phyloP scores from a whole-genome alignment of 495 filamentous ascomycete species.

The Penicillium coffeae region DNA sequence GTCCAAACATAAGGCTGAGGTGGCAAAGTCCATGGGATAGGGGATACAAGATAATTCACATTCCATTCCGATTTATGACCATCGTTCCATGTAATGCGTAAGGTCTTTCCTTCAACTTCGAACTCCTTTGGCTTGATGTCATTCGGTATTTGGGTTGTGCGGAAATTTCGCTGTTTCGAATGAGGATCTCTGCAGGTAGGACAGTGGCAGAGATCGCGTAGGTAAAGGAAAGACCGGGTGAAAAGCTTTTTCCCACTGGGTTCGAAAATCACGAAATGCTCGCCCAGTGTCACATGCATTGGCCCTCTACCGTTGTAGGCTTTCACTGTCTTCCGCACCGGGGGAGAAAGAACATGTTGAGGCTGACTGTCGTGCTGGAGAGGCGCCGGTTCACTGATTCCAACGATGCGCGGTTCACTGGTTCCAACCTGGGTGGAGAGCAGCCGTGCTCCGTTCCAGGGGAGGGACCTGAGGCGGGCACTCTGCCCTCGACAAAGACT shows the following conservation, averaged over 20 bases:
- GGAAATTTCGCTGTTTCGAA: slow-evolving; percentile 79
- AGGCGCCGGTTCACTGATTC: background rate
- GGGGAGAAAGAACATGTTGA: background rate
- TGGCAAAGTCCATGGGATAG: background rate
- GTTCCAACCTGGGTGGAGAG: too few relatives aligned
- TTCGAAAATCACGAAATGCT: too few relatives aligned
- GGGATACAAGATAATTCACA: slow-evolving; percentile 20
- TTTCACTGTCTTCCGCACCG: too few relatives aligned
- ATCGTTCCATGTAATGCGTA: slow-evolving; percentile 59
- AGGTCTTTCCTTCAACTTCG: slow-evolving; percentile 31
- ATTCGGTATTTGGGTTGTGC: slow-evolving; percentile 64
- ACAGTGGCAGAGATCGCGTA: slow-evolving; percentile 78
- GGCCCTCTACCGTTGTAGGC: too few relatives aligned
- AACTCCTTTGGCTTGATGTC: slow-evolving; percentile 40
- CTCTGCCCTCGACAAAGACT: background rate
- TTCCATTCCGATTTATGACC: slow-evolving; percentile 55
- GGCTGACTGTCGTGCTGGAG: background rate
- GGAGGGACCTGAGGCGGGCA: background rate
- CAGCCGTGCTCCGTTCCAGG: background rate
- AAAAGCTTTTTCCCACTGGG: too few relatives aligned
- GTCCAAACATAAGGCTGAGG: slow-evolving; percentile 31
- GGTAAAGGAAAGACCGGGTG: slow-evolving; percentile 43
- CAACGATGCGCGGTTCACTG: background rate
- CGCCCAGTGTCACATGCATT: too few relatives aligned
- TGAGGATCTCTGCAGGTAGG: slow-evolving; percentile 66